Percentiles rank a stretch among this genome's conserved stretches.
These are phyloP conservation scores for Ceratobasidium sp. DNA, from an alignment of 1,284 basidiomycete genomes.

Conservation along the genomic window DNA sequence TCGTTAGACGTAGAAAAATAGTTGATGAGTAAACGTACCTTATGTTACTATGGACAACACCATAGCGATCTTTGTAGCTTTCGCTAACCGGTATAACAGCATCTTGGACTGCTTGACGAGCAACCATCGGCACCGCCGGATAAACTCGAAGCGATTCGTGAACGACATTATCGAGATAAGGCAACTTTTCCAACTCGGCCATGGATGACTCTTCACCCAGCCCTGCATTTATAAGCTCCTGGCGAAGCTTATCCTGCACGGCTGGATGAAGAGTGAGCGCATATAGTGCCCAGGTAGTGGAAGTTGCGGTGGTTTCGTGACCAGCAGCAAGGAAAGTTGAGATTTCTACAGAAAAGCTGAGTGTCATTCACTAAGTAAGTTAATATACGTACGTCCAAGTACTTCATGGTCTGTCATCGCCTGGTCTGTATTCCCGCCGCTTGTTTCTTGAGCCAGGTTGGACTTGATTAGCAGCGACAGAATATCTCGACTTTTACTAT, in stretches of 20 bases:
- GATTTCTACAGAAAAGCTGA: slow-evolving; percentile 32
- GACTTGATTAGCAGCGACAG: slow-evolving; percentile 47
- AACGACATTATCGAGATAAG: slow-evolving; percentile 39
- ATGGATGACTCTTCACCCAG: slow-evolving; percentile 39
- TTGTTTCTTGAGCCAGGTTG: slow-evolving; percentile 51
- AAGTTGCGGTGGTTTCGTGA: slow-evolving; percentile 49
- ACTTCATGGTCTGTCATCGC: slow-evolving; percentile 57
- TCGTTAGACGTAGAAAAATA: neutral
- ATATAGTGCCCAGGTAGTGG: slow-evolving; percentile 57
- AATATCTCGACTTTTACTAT: slow-evolving; percentile 45
- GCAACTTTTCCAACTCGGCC: slow-evolving; percentile 38
- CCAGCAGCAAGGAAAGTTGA: slow-evolving; percentile 45
- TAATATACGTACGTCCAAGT: slow-evolving; percentile 53
- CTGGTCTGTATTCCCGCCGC: slow-evolving; percentile 48
- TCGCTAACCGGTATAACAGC: slow-evolving; percentile 37
- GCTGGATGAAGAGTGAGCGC: slow-evolving; percentile 52
- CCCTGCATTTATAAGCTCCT: slow-evolving; percentile 50
- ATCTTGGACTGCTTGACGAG: slow-evolving; percentile 31
- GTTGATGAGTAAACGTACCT: slow-evolving; percentile 2
- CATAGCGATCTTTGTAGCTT: slow-evolving; percentile 35
- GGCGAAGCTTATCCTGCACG: slow-evolving; percentile 54
- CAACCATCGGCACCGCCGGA: slow-evolving; percentile 1
- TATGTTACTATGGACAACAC: slow-evolving; percentile 19
- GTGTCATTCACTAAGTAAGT: no score
- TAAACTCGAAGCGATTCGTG: slow-evolving; percentile 36